Evolutionary conservation across 2,329 filamentous ascomycete genomes (phyloP), one percentile per base, ranked within the genome.

Genomic region (Fusarium euwallaceae): DNA sequence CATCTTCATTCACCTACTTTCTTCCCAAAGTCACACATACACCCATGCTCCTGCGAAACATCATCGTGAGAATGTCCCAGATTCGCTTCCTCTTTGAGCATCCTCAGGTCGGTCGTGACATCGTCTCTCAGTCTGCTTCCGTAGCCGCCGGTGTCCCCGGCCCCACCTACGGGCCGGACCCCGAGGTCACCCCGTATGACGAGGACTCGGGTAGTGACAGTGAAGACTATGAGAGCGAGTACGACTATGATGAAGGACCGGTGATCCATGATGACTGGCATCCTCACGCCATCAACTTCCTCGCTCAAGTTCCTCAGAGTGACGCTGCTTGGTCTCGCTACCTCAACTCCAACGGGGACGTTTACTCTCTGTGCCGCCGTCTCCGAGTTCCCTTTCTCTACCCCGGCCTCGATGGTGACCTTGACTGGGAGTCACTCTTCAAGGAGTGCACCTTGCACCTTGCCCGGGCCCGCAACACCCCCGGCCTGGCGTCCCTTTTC

Each of bases 401-500:
- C 9, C 62, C 63, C 2, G 60, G 51, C 8, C 8, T 60, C 37
- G 27, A 39, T 14, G 41, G 9, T 16, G 27, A 36, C 39, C 17
- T 58, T 5, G 17, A 67, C 34, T 73, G 70, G 66, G 37, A 45
- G 24, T 36, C 10, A 7, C 32, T 74, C 32, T 74, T 74, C 8
- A 41, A 29, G 4, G 63, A 71, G 24, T 75, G 70, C 51, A 29
- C 61, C 8, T 45, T 29, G 61, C 64, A 61, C 37, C 64, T 76
- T 17, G 41, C 27, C 6, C 64, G 29, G 9, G 39, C 53, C 6
- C 22, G 27, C 29, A n/a, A 45, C 2, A 17, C 64, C 8, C 64
- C 64, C 6, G 17, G 70, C 27, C 37, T 74, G 17, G 64, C 61
- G 5, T 72, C 70, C 7, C 39, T 75, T 16, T 76, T 76, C 43